A percentile compares a stretch with the other conserved stretches of the same genome.
Evolutionary conservation across 2,329 filamentous ascomycete species (phyloP).

Genomic region (Aspergillus phoenicis): DNA sequence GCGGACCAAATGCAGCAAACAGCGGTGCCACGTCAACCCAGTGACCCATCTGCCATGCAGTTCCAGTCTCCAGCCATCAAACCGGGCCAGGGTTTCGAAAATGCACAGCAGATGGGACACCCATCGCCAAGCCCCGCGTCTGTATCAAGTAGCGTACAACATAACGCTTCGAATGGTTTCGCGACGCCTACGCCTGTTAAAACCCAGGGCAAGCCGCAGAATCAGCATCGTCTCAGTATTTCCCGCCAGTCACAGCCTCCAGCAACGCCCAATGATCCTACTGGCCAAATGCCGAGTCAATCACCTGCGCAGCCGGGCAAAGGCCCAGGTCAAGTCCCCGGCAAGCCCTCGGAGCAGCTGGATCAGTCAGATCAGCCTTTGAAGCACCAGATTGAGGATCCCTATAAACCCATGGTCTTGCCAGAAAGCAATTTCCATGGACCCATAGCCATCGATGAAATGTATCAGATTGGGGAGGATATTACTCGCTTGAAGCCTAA

Average conservation of each 20-base stretch:
- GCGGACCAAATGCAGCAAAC: conserved; percentile 48
- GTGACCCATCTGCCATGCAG: conserved; percentile 43
- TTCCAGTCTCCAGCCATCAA: conserved; percentile 51
- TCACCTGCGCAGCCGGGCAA: conserved; percentile 35
- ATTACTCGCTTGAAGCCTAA: conserved; percentile 72
- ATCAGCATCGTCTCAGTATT: conserved; percentile 34
- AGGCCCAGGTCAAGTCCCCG: conserved; percentile 25
- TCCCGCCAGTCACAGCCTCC: conserved; percentile 40
- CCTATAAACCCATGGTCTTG: conserved; percentile 51
- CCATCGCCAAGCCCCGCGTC: conserved; percentile 36
- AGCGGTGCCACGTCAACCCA: conserved; percentile 42
- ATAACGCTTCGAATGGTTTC: conserved; percentile 43
- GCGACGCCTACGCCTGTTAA: conserved; percentile 40
- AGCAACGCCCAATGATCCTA: conserved; percentile 30
- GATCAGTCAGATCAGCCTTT: conserved; percentile 39
- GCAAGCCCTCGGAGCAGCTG: conserved; percentile 32
- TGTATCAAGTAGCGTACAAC: conserved; percentile 34
- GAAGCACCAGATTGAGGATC: conserved; percentile 45
- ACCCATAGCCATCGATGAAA: conserved; percentile 69
- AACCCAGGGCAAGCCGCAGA: conserved; percentile 36
- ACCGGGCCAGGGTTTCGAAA: conserved; percentile 53
- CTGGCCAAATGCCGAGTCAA: conserved; percentile 31
- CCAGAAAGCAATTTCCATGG: conserved; percentile 64
- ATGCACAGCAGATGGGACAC: conserved; percentile 35
- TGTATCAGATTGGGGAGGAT: conserved; percentile 66